Evolutionary conservation across 345 rosid genomes (phyloP), one percentile per base, ranked within the genome.

Genomic region (Passiflora organensis): DNA sequence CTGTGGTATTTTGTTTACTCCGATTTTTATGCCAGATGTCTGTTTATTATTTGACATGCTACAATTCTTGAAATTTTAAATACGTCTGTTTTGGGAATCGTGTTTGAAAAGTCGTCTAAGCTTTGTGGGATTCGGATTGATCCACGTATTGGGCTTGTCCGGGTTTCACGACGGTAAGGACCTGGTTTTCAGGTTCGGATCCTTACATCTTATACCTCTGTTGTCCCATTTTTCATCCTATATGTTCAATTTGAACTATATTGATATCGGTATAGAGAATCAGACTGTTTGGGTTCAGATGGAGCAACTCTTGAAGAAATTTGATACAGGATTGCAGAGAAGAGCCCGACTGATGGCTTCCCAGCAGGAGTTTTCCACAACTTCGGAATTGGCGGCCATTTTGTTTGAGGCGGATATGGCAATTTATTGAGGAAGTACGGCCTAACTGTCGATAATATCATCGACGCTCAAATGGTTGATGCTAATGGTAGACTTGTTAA

Each of bases 351-450:
- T 10, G 39, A 43, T 12, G 60, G 60, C 16, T 56, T 56, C 15
- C 50, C 60, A 4, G 60, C 60, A 0, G 42, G 60, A 12, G 60
- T 56, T 13, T 56, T 49, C 39, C 50, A 39, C 16, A 56, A 37
- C 0, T 39, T 56, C 18, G 60, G 50, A 13, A 39, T 43, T 28
- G 60, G 60, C 20, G 60, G 60, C 20, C 60, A 56, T 21, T 43
- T 56, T 12, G 15, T 23, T 15, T 49, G 60, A 17, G 60, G 49
- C n/a, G 60, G 60, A 13, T 56, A 43, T 43, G 60, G 60, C 24
- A 56, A 43, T 13, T 42, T 25, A 50, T 42, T 56, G 60, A 43
- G 60, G 16, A 56, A 43, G n/a, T 56, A 56, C 43, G 60, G 60
- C 11, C 60, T 56, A 0, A 24, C 60, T 0, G 19, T 43, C 6